Evolutionary conservation across 371 early-diverging fungal species (phyloP).

Genomic region (Mortierella sp.): DNA sequence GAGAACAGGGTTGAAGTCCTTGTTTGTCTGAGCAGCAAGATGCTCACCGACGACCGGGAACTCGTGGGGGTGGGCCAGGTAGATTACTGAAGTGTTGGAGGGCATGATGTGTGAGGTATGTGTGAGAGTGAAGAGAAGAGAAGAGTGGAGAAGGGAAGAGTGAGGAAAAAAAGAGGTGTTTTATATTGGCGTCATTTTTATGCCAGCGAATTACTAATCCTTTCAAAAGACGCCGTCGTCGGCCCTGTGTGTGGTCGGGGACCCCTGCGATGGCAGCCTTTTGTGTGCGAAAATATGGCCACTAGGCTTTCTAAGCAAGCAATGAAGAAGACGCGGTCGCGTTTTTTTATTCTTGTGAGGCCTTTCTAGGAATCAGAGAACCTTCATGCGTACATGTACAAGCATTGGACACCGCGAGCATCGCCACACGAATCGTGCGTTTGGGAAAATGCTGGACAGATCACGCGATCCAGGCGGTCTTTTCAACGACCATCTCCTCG

Average conservation of each 20-base stretch:
- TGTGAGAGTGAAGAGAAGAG: background rate
- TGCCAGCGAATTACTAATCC: background rate
- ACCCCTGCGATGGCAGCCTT: background rate
- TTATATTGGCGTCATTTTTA: background rate
- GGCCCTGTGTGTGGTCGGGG: background rate
- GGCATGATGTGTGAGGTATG: slow-evolving; percentile 17
- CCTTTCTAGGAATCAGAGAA: no score
- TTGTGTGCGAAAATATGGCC: background rate
- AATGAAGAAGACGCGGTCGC: background rate
- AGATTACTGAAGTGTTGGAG: slow-evolving; percentile 56
- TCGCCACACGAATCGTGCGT: no score
- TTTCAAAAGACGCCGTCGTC: background rate
- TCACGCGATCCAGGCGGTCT: no score
- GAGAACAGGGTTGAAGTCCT: slow-evolving; percentile 62
- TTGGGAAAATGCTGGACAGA: no score
- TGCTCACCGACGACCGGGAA: slow-evolving; percentile 62
- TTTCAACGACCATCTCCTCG: no score
- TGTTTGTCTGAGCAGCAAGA: slow-evolving; percentile 61
- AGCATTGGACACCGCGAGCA: no score
- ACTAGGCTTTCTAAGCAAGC: background rate
- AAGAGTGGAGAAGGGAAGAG: background rate
- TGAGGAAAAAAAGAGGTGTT: background rate
- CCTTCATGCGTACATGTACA: no score
- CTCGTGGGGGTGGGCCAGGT: slow-evolving; percentile 59
- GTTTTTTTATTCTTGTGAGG: no score